Base-by-base conservation (phyloP, 2,329 filamentous ascomycete species). In the Trichophyton rubrum region DNA sequence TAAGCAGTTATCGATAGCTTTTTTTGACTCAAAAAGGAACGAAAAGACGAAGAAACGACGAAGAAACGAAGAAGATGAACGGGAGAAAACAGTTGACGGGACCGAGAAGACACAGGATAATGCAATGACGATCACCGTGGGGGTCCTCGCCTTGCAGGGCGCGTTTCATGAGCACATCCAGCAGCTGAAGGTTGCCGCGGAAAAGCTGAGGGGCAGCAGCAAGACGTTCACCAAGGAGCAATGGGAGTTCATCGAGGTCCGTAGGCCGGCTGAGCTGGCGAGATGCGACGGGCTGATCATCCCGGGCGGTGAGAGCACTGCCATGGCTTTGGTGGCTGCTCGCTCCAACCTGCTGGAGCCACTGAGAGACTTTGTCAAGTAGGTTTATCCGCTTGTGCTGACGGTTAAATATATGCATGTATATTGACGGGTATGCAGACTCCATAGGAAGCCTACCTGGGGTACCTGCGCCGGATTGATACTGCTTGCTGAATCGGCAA, bases 391-490 rank as follows among this genome's bases (percentile, higher is more conserved):
- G 2, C 3, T 5, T 35, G 9, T 8, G n/a, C 30, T 1, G 7
- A 17, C 3, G 15, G 27, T 30, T 8, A n/a, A 35, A 8, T 33
- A n/a, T n/a, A 35, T 15, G 22, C 9, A 13, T 9, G 62, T 58
- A 51, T 62, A 63, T 65, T 64, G 62, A 65, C 61, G 51, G 59
- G 38, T 9, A 33, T 60, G 45, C 65, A 92, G 89, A 69, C 78
- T 88, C 45, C 77, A 84, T 59, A 84, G 87, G 66, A 90, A 88
- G 67, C 91, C 91, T 9, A 89, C 88, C 24, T 99, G 92, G 92
- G 93, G 93, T 61, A 97, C 93, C 20, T 99, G 93, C 72, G 93
- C 93, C 11, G 93, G 93, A 8, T 81, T 97, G 61, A 96, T 99
- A 67, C 78, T 97, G 56, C 85, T 99, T 57, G 87, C 90, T 1